Conservation (phyloP, 345 rosid species). For the Boechera divaricarpa region DNA sequence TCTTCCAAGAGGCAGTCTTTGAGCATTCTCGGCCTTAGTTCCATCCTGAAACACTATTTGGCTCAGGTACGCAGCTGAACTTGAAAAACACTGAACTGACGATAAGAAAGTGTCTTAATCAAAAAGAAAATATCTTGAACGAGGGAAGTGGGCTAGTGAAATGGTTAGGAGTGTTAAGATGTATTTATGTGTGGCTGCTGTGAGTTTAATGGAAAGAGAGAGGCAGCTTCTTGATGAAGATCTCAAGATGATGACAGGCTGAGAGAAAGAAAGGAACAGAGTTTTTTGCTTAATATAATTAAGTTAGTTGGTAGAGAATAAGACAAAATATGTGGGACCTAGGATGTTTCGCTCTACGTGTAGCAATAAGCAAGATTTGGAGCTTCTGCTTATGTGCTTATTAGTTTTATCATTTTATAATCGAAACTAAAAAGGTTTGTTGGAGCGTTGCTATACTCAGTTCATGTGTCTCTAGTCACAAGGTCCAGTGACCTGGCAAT, state of each 20-base stretch:
- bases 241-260: conserved; percentile 55
- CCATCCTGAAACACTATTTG: conserved; percentile 36
- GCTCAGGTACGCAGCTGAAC: conserved; percentile 27
- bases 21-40: conserved; percentile 54
- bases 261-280: conserved; percentile 39
- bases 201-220: conserved; percentile 52
- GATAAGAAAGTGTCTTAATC: background rate
- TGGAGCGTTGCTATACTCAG: conserved; percentile 39
- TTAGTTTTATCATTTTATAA: conserved; percentile 27
- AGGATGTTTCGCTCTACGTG: conserved; percentile 58
- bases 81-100: conserved; percentile 8
- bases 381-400: conserved; percentile 34
- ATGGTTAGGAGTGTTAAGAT: conserved; percentile 38
- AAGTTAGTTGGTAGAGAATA: conserved; percentile 43
- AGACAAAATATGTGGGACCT: conserved; percentile 55
- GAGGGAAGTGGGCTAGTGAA: conserved; percentile 16
- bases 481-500: conserved; percentile 34
- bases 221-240: conserved; percentile 66
- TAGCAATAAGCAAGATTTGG: conserved; percentile 31
- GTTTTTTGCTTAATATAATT: conserved; percentile 41
- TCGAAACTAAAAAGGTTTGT: conserved; percentile 36
- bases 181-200: conserved; percentile 35
- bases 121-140: conserved; percentile 2
- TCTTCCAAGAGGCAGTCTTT: conserved; percentile 86
- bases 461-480: conserved; percentile 32